Base-by-base conservation (phyloP, 306 rosid genomes). In the Elaeagnus macrophylla region DNA sequence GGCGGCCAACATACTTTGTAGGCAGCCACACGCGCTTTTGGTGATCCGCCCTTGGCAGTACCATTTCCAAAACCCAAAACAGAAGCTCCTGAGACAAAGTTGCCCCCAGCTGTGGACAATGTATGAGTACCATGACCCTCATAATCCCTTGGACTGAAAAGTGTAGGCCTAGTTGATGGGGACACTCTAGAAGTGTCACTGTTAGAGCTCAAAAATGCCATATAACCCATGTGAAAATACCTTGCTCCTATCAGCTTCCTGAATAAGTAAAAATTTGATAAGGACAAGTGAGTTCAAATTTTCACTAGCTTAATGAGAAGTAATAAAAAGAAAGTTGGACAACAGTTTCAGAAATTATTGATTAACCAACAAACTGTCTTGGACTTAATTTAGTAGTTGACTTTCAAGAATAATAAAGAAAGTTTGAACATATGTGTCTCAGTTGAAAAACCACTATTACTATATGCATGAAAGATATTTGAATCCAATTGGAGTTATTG, bases 231-330 rank as follows among this genome's bases (percentile, higher is more conserved):
- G 53, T 44, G 12, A 60, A 59, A 67, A 43, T 17, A 59, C 16
- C 38, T 44, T 5, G 61, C 72, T 44, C 66, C 66, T 0, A 59
- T 53, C 32, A 67, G 47, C 53, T 59, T 67, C 80, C 95, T 84
- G 45, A 12, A 60, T 6, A 50, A 14, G 12, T 15, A 9, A 53
- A 16, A 25, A 25, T 25, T 25, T 25, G 32, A 25, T 25, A 5
- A 25, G 32, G 2, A 5, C 32, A 25, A 25, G 32, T 25, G 32
- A 25, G 32, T 25, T 25, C 32, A 25, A 25, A 25, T 25, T 25
- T n/a, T n/a, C n/a, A n/a, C n/a, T n/a, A n/a, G n/a, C n/a, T n/a
- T n/a, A n/a, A n/a, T n/a, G n/a, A n/a, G n/a, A n/a, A n/a, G n/a
- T n/a, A n/a, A 25, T 25, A 25, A 25, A 25, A 25, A 25, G 32